Conservation (phyloP, 2,329 filamentous ascomycete species). For the Clonostachys solani region DNA sequence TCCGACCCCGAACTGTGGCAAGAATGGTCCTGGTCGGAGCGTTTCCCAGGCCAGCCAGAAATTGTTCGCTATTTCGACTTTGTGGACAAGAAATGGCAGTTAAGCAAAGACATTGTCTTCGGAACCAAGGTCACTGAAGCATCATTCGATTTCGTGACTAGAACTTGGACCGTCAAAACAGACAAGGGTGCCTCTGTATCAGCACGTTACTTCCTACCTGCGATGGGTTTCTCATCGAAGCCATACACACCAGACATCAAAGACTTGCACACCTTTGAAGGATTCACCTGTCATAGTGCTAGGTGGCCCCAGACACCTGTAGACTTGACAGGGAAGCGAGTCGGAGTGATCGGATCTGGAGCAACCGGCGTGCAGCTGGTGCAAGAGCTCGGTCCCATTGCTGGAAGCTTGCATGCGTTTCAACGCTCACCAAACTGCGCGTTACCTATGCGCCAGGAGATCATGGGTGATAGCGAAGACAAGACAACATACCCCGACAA, state of each 20-base stretch:
- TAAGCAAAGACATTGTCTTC: slow-evolving; percentile 33
- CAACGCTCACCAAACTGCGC: slow-evolving; percentile 40
- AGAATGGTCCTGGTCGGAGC: slow-evolving; percentile 32
- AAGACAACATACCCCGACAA: too few species aligned
- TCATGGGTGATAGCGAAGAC: slow-evolving; percentile 16
- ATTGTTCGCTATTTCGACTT: slow-evolving; percentile 33
- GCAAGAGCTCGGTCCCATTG: slow-evolving; percentile 16
- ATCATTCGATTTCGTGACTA: slow-evolving; percentile 20
- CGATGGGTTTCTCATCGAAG: slow-evolving; percentile 33
- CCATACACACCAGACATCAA: slow-evolving; percentile 23
- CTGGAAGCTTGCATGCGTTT: background rate
- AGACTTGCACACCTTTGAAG: slow-evolving; percentile 13
- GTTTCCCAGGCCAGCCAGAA: slow-evolving; percentile 23
- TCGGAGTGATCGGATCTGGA: slow-evolving; percentile 53
- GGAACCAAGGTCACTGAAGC: slow-evolving; percentile 29
- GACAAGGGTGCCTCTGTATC: slow-evolving; percentile 22
- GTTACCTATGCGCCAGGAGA: slow-evolving; percentile 49
- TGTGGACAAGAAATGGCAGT: slow-evolving; percentile 27
- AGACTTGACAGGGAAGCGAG: slow-evolving; percentile 42
- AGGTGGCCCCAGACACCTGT: background rate
- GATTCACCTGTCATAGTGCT: background rate
- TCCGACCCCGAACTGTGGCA: slow-evolving; percentile 21
- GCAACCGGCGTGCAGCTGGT: slow-evolving; percentile 50
- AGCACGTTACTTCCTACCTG: slow-evolving; percentile 29
- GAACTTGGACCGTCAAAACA: slow-evolving; percentile 30